Evolutionary conservation across 371 early-diverging fungal species (phyloP), one percentile per base, ranked within the genome.

Genomic region (Haplosporangium sp.): DNA sequence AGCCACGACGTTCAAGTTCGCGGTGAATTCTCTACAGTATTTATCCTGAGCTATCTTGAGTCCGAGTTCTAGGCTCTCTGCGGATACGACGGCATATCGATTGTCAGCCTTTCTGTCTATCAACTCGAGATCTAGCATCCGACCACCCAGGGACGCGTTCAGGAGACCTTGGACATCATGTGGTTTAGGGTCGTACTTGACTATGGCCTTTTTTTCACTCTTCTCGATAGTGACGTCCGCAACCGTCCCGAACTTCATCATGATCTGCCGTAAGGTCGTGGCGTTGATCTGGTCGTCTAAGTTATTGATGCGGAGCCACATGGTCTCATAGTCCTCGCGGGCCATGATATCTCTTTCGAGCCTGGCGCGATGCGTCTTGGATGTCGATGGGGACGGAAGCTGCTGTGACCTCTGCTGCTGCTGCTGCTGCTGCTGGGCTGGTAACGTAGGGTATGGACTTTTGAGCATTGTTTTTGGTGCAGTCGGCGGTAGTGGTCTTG

Each of bases 51-150:
- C 57, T 11, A 46, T 1, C 59, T 67, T 76, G 38, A 63, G 47
- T 0, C 77, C 77, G 14, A 76, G 67, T 38, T 70, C 63, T 11
- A 76, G 54, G 8, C 41, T 63, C 8, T 59, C 14, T 6, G 73
- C 73, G 7, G 21, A 36, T 14, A 65, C 51, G 10, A 38, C 40
- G 6, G 52, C 16, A 18, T 38, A 52, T 5, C 38, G 43, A 2
- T 21, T n/a, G n/a, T 59, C 52, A 6, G 6, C 13, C 38, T 18
- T 21, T 3, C 12, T 12, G 11, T 6, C 6, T 5, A 40, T 0
- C 4, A 71, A 20, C 0, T 58, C 60, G 47, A 71, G 14, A 18
- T 62, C 53, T 3, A 64, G 56, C 0, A 40, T 20, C 0, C 6
- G 57, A 12, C 47, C 54, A 6, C 62, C 58, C 16, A 65, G 10